phyloP scores from a whole-genome alignment of 805 yeast species.

The Wickerhamiella spandovensis region DNA sequence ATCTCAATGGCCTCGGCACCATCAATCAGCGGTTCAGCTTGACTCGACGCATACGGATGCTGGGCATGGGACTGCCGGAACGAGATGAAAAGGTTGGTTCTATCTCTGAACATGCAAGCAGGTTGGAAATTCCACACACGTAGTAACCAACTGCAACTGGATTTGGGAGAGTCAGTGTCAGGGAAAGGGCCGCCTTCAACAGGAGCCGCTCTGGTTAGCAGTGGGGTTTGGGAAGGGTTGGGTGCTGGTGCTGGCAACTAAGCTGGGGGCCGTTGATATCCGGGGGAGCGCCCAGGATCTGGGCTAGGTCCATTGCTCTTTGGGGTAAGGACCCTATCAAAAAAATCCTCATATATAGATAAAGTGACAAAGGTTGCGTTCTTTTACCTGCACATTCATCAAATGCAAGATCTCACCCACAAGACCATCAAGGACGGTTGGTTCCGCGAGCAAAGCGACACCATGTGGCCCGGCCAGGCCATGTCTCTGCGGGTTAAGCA shows the following conservation, averaged over 20 bases:
- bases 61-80: conserved; percentile 85
- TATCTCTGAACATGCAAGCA: conserved; percentile 59
- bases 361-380: neutral
- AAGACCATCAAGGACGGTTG: conserved; percentile 53
- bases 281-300: no score
- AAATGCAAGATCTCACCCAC: conserved; percentile 18
- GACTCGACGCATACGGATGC: conserved; percentile 23
- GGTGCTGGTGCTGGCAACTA: no score
- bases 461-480: conserved; percentile 99
- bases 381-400: neutral
- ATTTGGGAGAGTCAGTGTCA: neutral
- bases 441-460: conserved; percentile 90
- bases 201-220: no score
- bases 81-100: conserved; percentile 83
- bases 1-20: conserved; percentile 37
- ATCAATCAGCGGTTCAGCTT: conserved; percentile 38
- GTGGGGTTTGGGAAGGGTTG: no score
- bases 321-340: neutral
- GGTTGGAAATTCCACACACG: neutral
- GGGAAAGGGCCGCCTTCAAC: neutral
- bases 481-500: conserved; percentile 82
- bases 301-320: neutral
- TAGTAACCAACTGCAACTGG: neutral
- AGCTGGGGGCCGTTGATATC: no score
- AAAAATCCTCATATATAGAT: neutral